Conservation (phyloP, 2,329 filamentous ascomycete genomes). For the Cercospora brassicicola region DNA sequence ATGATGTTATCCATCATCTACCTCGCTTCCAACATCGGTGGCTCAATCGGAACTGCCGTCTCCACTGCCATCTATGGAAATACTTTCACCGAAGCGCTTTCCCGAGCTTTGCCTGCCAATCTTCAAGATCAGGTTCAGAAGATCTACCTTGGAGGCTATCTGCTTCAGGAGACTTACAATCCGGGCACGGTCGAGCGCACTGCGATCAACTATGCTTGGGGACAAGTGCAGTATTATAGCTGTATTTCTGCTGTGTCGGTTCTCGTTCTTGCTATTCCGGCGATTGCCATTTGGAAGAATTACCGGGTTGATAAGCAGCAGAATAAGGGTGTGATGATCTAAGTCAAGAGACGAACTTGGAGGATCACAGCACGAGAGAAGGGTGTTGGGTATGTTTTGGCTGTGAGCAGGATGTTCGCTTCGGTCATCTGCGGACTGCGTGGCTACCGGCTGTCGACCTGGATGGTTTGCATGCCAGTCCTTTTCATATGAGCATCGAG, state of each 20-base stretch:
- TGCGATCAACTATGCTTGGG: slow-evolving; percentile 51
- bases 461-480: background rate
- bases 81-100: slow-evolving; percentile 23
- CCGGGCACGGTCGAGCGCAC: slow-evolving; percentile 45
- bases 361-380: background rate
- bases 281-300: slow-evolving; percentile 40
- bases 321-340: slow-evolving; percentile 41
- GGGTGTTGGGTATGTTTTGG: background rate
- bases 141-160: slow-evolving; percentile 32
- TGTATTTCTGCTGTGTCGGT: slow-evolving; percentile 42
- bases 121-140: slow-evolving; percentile 34
- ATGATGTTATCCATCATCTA: slow-evolving; percentile 40
- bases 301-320: slow-evolving; percentile 42
- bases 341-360: background rate
- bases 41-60: slow-evolving; percentile 33
- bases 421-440: no score
- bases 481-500: background rate
- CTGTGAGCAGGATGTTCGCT: background rate
- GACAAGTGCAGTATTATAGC: slow-evolving; percentile 48
- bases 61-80: slow-evolving; percentile 38
- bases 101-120: slow-evolving; percentile 18
- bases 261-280: slow-evolving; percentile 36
- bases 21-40: slow-evolving; percentile 36
- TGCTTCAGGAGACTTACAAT: slow-evolving; percentile 38
- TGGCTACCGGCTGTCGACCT: background rate